Evolutionary conservation across 2,329 filamentous ascomycete species (phyloP).

Genomic region (Aureobasidium leucospermi): DNA sequence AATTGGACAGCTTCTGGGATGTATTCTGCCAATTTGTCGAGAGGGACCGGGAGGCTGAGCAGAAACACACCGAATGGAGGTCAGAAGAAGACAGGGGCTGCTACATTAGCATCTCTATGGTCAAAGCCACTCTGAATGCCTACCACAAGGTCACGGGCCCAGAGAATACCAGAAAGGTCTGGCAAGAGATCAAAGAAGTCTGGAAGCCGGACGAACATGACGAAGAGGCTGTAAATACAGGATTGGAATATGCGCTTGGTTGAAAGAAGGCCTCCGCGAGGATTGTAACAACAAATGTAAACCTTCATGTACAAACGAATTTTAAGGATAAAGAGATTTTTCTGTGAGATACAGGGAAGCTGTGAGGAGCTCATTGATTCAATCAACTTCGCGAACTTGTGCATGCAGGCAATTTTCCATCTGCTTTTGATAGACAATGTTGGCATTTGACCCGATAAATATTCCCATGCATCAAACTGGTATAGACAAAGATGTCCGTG

Average conservation of each 20-base stretch:
- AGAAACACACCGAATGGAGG: neutral
- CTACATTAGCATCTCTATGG: slow-evolving; percentile 43
- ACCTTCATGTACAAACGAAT: slow-evolving; percentile 12
- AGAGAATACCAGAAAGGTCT: slow-evolving; percentile 49
- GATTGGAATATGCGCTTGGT: neutral
- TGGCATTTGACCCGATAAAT: no score
- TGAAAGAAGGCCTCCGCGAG: neutral
- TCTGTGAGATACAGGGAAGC: neutral
- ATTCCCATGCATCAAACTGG: neutral
- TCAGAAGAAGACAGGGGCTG: slow-evolving; percentile 21
- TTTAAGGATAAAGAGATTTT: neutral
- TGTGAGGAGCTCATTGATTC: no score
- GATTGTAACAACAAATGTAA: slow-evolving; percentile 7
- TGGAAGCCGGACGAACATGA: slow-evolving; percentile 33
- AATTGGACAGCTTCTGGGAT: slow-evolving; percentile 61
- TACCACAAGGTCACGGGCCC: slow-evolving; percentile 53
- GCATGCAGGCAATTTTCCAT: no score
- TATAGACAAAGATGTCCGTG: neutral
- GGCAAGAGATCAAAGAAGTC: slow-evolving; percentile 34
- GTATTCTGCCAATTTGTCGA: slow-evolving; percentile 45
- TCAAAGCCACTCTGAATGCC: slow-evolving; percentile 54
- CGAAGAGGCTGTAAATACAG: neutral
- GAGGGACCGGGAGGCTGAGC: slow-evolving; percentile 19
- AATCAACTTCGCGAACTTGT: no score
- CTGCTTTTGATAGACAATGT: no score